Conservation (phyloP, 2,329 filamentous ascomycete species). For the Aspergillus spinulosporus region DNA sequence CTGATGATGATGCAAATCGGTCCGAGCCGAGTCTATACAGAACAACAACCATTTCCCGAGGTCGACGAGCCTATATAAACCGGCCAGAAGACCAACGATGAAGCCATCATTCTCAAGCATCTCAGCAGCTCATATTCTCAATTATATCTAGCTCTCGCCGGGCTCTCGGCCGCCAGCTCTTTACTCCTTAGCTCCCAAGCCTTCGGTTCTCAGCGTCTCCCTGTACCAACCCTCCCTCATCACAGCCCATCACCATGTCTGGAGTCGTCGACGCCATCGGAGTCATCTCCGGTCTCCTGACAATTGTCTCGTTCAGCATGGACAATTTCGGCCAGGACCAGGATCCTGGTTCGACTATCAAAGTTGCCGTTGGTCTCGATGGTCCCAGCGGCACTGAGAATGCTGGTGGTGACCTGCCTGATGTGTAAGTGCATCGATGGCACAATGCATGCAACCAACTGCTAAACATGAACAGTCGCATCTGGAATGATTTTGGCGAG, state of each 20-base stretch:
- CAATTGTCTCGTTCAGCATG: constrained; percentile 10
- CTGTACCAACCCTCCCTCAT: not conserved
- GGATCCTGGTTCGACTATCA: constrained; percentile 15
- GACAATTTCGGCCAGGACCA: constrained; percentile 5
- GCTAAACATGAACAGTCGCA: not conserved
- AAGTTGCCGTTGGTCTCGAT: constrained; percentile 16
- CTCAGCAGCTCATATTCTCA: not conserved
- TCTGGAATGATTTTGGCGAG: constrained; percentile 16
- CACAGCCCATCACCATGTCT: constrained; percentile 1
- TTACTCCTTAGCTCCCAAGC: not conserved
- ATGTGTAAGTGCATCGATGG: constrained; percentile 5
- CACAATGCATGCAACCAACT: not conserved
- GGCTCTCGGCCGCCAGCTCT: not conserved
- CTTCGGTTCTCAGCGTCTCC: not conserved
- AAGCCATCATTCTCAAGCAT: not conserved
- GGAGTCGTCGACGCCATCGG: constrained; percentile 11
- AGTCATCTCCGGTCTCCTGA: constrained; percentile 12
- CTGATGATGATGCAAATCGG: not conserved
- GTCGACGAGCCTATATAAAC: not conserved
- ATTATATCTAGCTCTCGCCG: not conserved
- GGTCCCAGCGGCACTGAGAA: constrained; percentile 4
- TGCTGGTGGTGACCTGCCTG: constrained; percentile 15
- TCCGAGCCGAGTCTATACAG: not conserved
- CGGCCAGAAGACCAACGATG: not conserved
- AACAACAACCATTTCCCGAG: not conserved